Evolutionary conservation across 1,284 basidiomycete species (phyloP).

Genomic region (Tilletia caries): DNA sequence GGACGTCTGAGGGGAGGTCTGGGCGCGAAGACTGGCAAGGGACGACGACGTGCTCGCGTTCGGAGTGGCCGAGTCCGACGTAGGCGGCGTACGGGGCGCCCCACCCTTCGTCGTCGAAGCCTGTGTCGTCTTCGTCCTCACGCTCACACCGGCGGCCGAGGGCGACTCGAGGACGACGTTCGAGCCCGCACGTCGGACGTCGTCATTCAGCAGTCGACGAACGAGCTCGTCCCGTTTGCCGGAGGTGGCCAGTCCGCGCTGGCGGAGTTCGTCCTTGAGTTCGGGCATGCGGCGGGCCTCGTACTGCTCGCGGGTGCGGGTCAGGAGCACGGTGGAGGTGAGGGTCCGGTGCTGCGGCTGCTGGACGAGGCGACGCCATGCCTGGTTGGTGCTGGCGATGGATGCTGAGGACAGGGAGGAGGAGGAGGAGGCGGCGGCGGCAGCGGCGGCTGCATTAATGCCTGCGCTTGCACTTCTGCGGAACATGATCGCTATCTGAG

Average conservation of each 20-base stretch:
- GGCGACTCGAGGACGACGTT: constrained; percentile 21
- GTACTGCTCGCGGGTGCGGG: constrained; percentile 41
- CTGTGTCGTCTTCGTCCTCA: constrained; percentile 37
- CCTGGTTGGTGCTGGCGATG: not conserved
- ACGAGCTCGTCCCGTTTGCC: constrained; percentile 45
- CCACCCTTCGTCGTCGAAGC: constrained; percentile 20
- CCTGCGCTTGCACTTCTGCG: not conserved
- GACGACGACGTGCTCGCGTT: not conserved
- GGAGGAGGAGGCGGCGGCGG: not conserved
- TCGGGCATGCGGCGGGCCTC: constrained; percentile 37
- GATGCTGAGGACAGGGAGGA: not conserved
- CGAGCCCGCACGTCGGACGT: not conserved
- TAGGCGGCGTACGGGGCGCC: constrained; percentile 11
- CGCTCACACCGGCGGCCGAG: constrained; percentile 14
- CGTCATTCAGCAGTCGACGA: constrained; percentile 15
- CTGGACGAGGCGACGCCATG: not conserved
- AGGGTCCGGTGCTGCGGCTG: constrained; percentile 19
- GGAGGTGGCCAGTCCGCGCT: constrained; percentile 40
- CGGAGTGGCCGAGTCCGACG: not conserved
- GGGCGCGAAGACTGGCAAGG: not conserved
- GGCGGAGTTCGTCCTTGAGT: constrained; percentile 40
- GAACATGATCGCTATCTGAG: not conserved
- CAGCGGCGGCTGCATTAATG: not conserved
- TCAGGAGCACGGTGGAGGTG: constrained; percentile 43
- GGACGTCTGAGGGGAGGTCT: not conserved